These are phyloP conservation scores for Rhynchosporium graminicola DNA, from an alignment of 2,329 filamentous ascomycete genomes.

Conservation along the genomic window DNA sequence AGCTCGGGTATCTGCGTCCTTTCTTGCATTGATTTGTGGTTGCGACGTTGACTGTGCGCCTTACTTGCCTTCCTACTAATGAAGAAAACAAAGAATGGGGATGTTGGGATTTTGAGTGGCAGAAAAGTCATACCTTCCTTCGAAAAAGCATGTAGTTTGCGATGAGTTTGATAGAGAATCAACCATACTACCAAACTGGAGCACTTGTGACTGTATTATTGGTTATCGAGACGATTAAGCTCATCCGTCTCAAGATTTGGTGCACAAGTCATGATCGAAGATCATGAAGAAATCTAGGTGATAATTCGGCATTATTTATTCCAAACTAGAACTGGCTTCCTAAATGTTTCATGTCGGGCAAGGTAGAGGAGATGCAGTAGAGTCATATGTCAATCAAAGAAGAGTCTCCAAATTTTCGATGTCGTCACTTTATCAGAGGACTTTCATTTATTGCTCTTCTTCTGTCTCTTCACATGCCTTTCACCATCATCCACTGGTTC, in stretches of 20 bases:
- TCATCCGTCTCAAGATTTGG: too few species aligned
- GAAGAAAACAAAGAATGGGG: neutral
- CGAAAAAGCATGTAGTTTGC: slow-evolving; percentile 6
- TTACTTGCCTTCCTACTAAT: slow-evolving; percentile 15
- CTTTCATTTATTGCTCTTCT: neutral
- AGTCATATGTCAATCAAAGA: neutral
- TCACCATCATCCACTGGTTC: neutral
- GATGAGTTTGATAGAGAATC: slow-evolving; percentile 12
- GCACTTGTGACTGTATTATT: neutral
- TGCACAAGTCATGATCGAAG: too few species aligned
- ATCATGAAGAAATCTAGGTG: too few species aligned
- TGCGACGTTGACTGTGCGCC: slow-evolving; percentile 22
- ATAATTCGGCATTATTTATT: too few species aligned
- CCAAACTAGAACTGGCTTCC: too few species aligned
- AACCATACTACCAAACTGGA: neutral
- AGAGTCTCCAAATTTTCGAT: too few species aligned
- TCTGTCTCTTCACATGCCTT: slow-evolving; percentile 4
- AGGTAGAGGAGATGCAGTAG: neutral
- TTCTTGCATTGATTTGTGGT: slow-evolving; percentile 25
- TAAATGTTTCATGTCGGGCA: too few species aligned
- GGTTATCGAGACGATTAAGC: neutral
- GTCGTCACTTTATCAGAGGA: neutral
- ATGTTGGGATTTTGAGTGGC: neutral
- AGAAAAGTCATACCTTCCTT: slow-evolving; percentile 4
- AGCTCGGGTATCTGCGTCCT: neutral